Conservation (phyloP, 108 stramenopile species). For the Nannochloropsis granulata region DNA sequence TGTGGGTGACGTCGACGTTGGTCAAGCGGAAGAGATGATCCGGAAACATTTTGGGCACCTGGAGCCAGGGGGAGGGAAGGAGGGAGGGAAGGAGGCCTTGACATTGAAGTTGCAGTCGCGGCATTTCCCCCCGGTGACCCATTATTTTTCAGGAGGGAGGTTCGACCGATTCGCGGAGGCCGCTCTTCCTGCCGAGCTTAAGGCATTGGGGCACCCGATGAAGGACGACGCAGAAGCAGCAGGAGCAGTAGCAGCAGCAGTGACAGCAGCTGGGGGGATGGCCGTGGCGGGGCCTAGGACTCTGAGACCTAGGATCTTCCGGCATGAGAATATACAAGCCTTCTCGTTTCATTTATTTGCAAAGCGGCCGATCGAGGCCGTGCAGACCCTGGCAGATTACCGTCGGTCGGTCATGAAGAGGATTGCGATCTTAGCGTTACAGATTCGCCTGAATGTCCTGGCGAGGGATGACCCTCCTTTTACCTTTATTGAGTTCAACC, state of each 20-base stretch:
- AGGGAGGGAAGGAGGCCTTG: conserved; percentile 1
- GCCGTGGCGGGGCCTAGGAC: too few relatives aligned
- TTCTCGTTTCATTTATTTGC: conserved; percentile 91
- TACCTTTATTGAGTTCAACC: conserved; percentile 93
- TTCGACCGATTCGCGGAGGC: background rate
- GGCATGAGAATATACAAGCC: conserved; percentile 70
- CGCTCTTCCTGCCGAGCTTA: background rate
- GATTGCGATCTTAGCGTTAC: conserved; percentile 75
- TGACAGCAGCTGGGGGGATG: too few relatives aligned
- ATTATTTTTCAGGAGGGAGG: conserved; percentile 32
- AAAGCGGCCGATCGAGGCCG: conserved; percentile 81
- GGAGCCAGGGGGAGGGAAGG: background rate
- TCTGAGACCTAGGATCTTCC: conserved; percentile 7
- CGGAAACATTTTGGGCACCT: conserved; percentile 62
- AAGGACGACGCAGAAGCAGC: background rate
- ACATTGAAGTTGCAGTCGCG: conserved; percentile 25
- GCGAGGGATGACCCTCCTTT: conserved; percentile 71
- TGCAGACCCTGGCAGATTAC: conserved; percentile 62
- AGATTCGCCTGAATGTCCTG: conserved; percentile 80
- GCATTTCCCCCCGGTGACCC: conserved; percentile 42
- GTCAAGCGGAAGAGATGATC: conserved; percentile 58
- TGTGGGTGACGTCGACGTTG: conserved; percentile 79
- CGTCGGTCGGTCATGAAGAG: conserved; percentile 65
- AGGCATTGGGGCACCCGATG: background rate
- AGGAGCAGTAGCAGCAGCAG: too few relatives aligned